A percentile compares a stretch with the other conserved stretches of the same genome.
Evolutionary conservation across 257 asterid species (phyloP).

Genomic region (Asclepias syriaca): DNA sequence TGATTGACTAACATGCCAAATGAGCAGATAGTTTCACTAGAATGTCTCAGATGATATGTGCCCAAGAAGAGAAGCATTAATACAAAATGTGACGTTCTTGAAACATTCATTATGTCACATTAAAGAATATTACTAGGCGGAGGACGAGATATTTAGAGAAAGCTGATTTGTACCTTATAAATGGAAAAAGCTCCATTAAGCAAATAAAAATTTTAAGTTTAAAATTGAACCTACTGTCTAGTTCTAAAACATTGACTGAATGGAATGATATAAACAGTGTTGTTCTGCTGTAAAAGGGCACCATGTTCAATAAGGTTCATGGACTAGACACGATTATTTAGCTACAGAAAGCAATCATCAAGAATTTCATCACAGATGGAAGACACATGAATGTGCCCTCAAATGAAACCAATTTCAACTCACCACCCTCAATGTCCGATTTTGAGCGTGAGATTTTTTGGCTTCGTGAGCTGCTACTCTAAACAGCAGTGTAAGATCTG

Average conservation of each 20-base stretch:
- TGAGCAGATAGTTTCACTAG: not conserved
- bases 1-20: not conserved
- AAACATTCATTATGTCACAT: not conserved
- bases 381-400: not conserved
- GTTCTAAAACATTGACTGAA: not conserved
- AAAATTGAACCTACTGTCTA: not conserved
- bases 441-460: constrained; percentile 76
- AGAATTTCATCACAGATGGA: not conserved
- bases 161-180: not conserved
- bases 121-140: not conserved
- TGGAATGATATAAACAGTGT: not conserved
- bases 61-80: not conserved
- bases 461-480: constrained; percentile 88
- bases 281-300: not conserved
- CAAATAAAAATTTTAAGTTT: not conserved
- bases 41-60: not conserved
- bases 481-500: constrained; percentile 86
- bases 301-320: not conserved
- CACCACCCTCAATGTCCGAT: constrained; percentile 83
- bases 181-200: not conserved
- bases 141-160: not conserved
- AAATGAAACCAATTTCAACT: constrained; percentile 25
- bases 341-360: not conserved
- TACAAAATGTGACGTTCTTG: not conserved
- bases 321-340: not conserved